Conservation (phyloP, 2,329 filamentous ascomycete genomes). For the Ceratocystis smalleyi region DNA sequence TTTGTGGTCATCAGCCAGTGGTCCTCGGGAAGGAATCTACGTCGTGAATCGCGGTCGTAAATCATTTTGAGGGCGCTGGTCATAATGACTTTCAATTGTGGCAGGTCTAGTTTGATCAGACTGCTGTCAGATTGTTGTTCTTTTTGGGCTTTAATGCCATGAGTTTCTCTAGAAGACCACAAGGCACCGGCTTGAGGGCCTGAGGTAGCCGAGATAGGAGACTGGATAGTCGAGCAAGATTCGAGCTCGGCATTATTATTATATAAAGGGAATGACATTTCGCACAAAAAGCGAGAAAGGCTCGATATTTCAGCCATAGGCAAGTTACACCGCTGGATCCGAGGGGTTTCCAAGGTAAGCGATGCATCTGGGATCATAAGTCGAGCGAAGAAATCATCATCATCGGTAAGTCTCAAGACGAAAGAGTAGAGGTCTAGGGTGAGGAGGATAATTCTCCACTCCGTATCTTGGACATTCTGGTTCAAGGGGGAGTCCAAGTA, state of each 20-base stretch:
- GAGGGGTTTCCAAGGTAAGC: conserved; percentile 28
- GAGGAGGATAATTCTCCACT: conserved; percentile 79
- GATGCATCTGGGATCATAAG: conserved; percentile 24
- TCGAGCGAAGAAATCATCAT: conserved; percentile 78
- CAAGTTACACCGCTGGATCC: conserved; percentile 49
- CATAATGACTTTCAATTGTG: conserved; percentile 63
- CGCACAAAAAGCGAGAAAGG: conserved; percentile 74
- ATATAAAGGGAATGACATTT: conserved; percentile 75
- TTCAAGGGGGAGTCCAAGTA: background rate
- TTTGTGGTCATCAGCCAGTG: conserved; percentile 89
- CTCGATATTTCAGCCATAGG: conserved; percentile 54
- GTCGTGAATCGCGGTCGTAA: conserved; percentile 82
- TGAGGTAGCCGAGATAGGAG: background rate
- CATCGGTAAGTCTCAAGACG: conserved; percentile 80
- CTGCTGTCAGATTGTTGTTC: conserved; percentile 8
- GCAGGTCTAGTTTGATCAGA: conserved; percentile 41
- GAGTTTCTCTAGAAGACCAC: background rate
- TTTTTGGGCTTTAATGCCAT: conserved; percentile 10
- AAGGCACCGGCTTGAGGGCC: background rate
- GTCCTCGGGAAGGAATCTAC: conserved; percentile 62
- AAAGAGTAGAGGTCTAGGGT: conserved; percentile 94
- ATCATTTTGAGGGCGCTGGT: conserved; percentile 72
- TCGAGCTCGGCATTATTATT: conserved; percentile 54
- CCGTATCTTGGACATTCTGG: conserved; percentile 28
- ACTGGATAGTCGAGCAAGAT: background rate